Base-by-base conservation (phyloP, 208 protist species). In the Trypanosoma theileri region DNA sequence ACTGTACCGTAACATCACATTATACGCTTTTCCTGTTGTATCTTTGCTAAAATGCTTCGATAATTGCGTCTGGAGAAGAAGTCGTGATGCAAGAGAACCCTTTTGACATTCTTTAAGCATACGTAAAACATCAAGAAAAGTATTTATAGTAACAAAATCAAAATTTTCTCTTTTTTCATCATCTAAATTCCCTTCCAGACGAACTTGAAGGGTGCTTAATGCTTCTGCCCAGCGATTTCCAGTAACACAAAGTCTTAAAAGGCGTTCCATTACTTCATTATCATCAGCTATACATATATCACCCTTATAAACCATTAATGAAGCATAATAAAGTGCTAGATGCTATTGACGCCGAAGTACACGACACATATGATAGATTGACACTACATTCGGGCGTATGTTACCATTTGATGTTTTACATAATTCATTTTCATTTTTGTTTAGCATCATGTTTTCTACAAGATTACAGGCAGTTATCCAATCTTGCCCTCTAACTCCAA, bases 221-320 rank as follows among this genome's bases (percentile, higher is more conserved):
- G 88, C 88, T 40, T 84, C 79, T 35, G 55, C 50, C 88, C 88
- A 93, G 16, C 75, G 73, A 53, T 77, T 65, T 1, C 79, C 79
- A 11, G 55, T 58, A 24, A 91, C 62, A 60, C 86, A 92, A 28
- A 22, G 50, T 16, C 44, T 69, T 55, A 63, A 85, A 62, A 58
- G 78, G 4, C 46, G 45, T 40, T 66, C 40, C 1, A 74, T 85
- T 2, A 75, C 64, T 19, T 56, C 55, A 48, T 66, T 58, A 58
- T 81, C 64, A 3, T 66, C 53, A n/a, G 52, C 22, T 19, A 91
- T 35, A 1, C 59, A 13, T 16, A 86, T 62, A 28, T 54, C 42
- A 22, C 77, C 62, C 22, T 70, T 24, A 1, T 69, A 52, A 10
- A 82, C 31, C 55, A 89, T 70, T 22, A 56, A 35, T 28, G 61